Evolutionary conservation across 441 rosid genomes (phyloP).

Genomic region (Viola pubescens): DNA sequence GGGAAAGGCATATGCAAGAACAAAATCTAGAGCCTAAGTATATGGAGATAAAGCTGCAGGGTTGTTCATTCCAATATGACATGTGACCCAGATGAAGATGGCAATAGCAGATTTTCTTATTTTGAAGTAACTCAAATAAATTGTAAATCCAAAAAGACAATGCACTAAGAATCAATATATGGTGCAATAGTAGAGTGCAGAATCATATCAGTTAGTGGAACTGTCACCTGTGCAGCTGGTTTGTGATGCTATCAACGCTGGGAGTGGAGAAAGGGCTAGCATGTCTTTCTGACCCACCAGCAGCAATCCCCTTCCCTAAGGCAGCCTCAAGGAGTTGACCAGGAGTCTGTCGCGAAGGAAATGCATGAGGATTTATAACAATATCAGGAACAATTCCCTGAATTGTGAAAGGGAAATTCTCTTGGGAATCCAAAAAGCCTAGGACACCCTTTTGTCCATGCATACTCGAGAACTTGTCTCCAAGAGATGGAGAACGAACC

Average conservation of each 20-base stretch:
- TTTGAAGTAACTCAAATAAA: no score
- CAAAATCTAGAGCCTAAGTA: neutral
- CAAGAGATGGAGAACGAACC: slow-evolving; percentile 88
- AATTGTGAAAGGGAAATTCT: slow-evolving; percentile 80
- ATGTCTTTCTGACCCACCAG: slow-evolving; percentile 46
- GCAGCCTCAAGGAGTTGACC: slow-evolving; percentile 96
- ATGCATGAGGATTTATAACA: slow-evolving; percentile 88
- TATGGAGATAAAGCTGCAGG: neutral
- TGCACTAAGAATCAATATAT: no score
- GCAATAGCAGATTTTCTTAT: no score
- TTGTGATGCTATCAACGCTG: slow-evolving; percentile 55
- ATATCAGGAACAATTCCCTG: slow-evolving; percentile 95
- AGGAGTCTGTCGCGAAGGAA: slow-evolving; percentile 96
- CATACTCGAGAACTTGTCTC: slow-evolving; percentile 98
- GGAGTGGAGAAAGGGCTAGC: slow-evolving; percentile 92
- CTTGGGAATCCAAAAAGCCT: slow-evolving; percentile 85
- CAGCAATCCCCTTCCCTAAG: slow-evolving; percentile 81
- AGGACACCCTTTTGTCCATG: slow-evolving; percentile 97
- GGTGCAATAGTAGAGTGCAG: neutral
- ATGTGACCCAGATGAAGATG: no score
- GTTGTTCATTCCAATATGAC: no score
- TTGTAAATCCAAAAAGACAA: no score
- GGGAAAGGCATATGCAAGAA: no score
- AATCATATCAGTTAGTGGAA: neutral
- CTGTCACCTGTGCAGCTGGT: slow-evolving; percentile 78